phyloP scores from a whole-genome alignment of 2,329 filamentous ascomycete genomes.

The Alternaria sp. region DNA sequence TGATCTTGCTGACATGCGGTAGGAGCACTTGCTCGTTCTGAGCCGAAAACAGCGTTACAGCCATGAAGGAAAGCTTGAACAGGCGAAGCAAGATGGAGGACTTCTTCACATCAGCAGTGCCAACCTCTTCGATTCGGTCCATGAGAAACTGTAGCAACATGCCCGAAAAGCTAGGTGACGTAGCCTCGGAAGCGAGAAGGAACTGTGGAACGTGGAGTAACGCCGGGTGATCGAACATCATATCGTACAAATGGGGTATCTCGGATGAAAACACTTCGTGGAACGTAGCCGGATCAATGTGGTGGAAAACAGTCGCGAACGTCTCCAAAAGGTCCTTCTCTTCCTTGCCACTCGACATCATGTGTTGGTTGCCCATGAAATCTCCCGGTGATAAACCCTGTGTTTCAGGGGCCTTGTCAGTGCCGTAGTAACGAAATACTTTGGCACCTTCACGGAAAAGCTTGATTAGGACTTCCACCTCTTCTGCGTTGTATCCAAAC shows the following conservation, averaged over 20 bases:
- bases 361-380: constrained; percentile 93
- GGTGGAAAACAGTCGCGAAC: constrained; percentile 98
- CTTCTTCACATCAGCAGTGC: constrained; percentile 88
- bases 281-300: constrained; percentile 97
- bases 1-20: constrained; percentile 95
- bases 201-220: constrained; percentile 97
- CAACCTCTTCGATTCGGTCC: constrained; percentile 94
- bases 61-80: constrained; percentile 99
- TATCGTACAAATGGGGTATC: constrained; percentile 94
- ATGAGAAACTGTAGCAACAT: constrained; percentile 98
- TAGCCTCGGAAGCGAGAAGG: constrained; percentile 97
- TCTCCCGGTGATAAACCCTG: constrained; percentile 84
- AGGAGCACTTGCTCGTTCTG: constrained; percentile 96
- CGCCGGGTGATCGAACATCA: constrained; percentile 96
- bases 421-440: constrained; percentile 96
- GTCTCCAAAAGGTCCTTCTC: constrained; percentile 97
- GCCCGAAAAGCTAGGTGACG: constrained; percentile 94
- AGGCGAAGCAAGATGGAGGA: constrained; percentile 91
- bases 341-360: constrained; percentile 91
- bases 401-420: constrained; percentile 79
- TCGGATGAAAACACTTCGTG: constrained; percentile 98
- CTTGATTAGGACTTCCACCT: constrained; percentile 95
- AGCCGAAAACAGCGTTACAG: constrained; percentile 90
- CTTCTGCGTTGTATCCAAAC: constrained; percentile 95
- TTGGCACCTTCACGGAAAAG: constrained; percentile 95